A percentile compares a stretch with the other conserved stretches of the same genome.
Conservation (phyloP, 768 basidiomycete species). For the Boletales sp. region DNA sequence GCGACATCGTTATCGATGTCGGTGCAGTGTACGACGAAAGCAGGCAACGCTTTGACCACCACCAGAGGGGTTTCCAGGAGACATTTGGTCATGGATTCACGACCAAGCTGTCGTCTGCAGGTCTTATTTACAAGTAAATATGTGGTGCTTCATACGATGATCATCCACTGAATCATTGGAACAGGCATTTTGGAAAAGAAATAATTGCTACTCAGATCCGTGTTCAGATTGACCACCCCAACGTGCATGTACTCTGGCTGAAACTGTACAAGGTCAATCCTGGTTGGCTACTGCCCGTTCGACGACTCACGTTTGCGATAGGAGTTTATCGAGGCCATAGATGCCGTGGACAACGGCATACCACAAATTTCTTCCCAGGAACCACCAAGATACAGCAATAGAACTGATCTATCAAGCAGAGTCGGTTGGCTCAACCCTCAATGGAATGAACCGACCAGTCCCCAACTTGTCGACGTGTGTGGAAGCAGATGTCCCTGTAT, state of each 20-base stretch:
- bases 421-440: constrained; percentile 83
- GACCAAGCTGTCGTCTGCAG: constrained; percentile 91
- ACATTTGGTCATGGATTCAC: constrained; percentile 83
- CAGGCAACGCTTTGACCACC: constrained; percentile 86
- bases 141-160: not conserved
- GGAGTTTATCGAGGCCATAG: constrained; percentile 94
- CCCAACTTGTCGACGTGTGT: constrained; percentile 71
- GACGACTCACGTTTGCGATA: constrained; percentile 26
- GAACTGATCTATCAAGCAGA: constrained; percentile 83
- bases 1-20: constrained; percentile 96
- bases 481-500: not conserved
- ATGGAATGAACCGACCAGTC: constrained; percentile 81
- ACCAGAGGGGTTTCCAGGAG: constrained; percentile 90
- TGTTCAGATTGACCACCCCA: constrained; percentile 51
- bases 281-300: not conserved
- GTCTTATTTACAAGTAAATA: constrained; percentile 90
- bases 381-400: constrained; percentile 65
- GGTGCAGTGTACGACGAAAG: constrained; percentile 86
- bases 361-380: constrained; percentile 69
- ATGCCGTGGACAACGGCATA: constrained; percentile 94
- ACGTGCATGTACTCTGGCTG: constrained; percentile 74
- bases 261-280: constrained; percentile 76
- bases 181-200: constrained; percentile 84
- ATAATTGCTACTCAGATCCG: constrained; percentile 66
- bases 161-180: constrained; percentile 2